These are phyloP conservation scores for Metschnikowia kunwiensis DNA, from an alignment of 805 yeast species.

Conservation along the genomic window DNA sequence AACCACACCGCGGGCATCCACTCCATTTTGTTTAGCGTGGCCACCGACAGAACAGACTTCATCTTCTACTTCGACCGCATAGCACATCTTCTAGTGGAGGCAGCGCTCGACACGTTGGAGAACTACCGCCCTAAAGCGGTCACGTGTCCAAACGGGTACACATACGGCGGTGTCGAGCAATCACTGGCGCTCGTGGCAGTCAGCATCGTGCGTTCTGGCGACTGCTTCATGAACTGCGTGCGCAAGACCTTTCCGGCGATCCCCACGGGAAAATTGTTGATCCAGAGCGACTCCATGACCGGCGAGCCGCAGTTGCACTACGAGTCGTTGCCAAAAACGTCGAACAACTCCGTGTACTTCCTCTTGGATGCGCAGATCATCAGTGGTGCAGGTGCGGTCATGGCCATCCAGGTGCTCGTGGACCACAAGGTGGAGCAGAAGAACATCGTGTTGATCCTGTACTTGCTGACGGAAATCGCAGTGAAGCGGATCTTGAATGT, in stretches of 20 bases:
- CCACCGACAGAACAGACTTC: conserved; percentile 68
- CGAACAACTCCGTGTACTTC: conserved; percentile 45
- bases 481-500: conserved; percentile 69
- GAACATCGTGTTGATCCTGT: conserved; percentile 66
- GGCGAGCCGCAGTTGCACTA: conserved; percentile 94
- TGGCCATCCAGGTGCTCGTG: conserved; percentile 85
- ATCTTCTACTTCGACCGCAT: conserved; percentile 83
- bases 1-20: conserved; percentile 72
- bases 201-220: conserved; percentile 86
- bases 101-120: conserved; percentile 58
- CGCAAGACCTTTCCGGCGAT: conserved; percentile 75
- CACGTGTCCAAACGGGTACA: conserved; percentile 21
- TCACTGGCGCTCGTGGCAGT: conserved; percentile 62
- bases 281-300: conserved; percentile 82
- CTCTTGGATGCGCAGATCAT: conserved; percentile 84
- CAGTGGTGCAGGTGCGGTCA: conserved; percentile 90
- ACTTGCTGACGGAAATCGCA: conserved; percentile 77
- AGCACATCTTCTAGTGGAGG: conserved; percentile 65
- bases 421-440: conserved; percentile 70
- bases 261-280: conserved; percentile 75
- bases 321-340: conserved; percentile 59
- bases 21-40: conserved; percentile 59
- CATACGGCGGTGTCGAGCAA: conserved; percentile 41
- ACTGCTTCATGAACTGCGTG: conserved; percentile 79
- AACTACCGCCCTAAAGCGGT: conserved; percentile 33